Base-by-base conservation (phyloP, 441 rosid species). In the Adansonia grandidieri region DNA sequence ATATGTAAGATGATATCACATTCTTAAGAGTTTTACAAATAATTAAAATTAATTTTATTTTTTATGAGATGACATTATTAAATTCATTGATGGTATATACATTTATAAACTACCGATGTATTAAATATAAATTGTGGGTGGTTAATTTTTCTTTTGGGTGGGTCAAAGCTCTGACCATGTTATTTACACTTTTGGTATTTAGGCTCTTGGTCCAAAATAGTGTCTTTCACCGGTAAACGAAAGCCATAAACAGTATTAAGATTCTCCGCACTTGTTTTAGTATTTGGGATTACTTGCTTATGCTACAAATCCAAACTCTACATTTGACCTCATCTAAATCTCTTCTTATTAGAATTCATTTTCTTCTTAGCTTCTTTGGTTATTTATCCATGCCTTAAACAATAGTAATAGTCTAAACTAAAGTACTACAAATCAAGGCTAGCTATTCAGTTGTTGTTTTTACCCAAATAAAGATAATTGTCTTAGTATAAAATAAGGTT, bases 241-340 rank as follows among this genome's bases (percentile, higher is more conserved):
- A 32, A 32, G 15, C 45, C 17, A 68, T 19, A 74, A 48, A 72
- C 73, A 78, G 60, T 11, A 14, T 20, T 17, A 68, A 78, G 80
- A 83, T 81, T 78, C 85, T 78, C 77, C 32, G 15, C 4, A 45
- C 73, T 60, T 56, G 70, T 74, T 47, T 51, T 65, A 53, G 32
- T 72, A 4, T 54, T 58, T 70, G 80, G 80, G 71, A 60, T 63
- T 60, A 73, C 76, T 65, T 62, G 78, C 77, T 74, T 58, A 69
- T 73, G 5, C 32, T 40, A 44, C 47, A 11, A 54, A 3, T 50
- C 67, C 75, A 50, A 51, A 50, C 62, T 64, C 47, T 77, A 72
- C 82, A 73, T 82, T 78, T 82, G 82, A 81, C 68, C 24, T 62
- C 76, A 57, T 50, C 9, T 76, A 20, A 19, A 4, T 79, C 47